phyloP scores from a whole-genome alignment of 306 rosid species.

The Potentilla sterilis region DNA sequence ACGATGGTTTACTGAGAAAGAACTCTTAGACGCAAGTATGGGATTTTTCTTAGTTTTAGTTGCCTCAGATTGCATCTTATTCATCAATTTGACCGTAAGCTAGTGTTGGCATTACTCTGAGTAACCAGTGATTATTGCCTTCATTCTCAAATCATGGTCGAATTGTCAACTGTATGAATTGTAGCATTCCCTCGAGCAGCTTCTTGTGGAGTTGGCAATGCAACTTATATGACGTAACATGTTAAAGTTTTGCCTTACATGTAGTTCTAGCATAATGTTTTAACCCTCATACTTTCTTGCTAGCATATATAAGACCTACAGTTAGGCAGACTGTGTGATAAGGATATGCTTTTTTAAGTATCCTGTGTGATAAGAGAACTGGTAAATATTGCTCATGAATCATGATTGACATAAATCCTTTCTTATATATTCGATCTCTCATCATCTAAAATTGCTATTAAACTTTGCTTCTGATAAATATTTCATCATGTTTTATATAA shows the following conservation, averaged over 20 bases:
- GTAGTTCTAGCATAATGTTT: not conserved
- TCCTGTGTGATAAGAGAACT: not conserved
- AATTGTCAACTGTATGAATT: not conserved
- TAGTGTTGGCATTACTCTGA: not conserved
- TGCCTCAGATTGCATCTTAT: too few relatives aligned
- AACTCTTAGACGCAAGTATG: too few relatives aligned
- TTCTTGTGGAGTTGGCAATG: not conserved
- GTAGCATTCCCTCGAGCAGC: not conserved
- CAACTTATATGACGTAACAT: not conserved
- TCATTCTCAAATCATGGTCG: not conserved
- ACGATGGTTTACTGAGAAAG: too few relatives aligned
- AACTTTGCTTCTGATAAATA: conserved; percentile 6
- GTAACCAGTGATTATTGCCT: not conserved
- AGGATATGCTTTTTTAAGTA: not conserved
- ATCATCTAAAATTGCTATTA: not conserved
- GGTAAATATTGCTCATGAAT: not conserved
- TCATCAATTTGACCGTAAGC: too few relatives aligned
- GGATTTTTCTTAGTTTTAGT: too few relatives aligned
- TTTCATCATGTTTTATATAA: conserved; percentile 27
- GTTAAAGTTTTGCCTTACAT: not conserved
- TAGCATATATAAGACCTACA: not conserved
- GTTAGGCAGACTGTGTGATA: not conserved
- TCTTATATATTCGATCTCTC: not conserved
- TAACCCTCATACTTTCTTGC: not conserved
- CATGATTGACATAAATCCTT: not conserved